Conservation (phyloP, 208 protist species). For the Trypanosoma melophagium region DNA sequence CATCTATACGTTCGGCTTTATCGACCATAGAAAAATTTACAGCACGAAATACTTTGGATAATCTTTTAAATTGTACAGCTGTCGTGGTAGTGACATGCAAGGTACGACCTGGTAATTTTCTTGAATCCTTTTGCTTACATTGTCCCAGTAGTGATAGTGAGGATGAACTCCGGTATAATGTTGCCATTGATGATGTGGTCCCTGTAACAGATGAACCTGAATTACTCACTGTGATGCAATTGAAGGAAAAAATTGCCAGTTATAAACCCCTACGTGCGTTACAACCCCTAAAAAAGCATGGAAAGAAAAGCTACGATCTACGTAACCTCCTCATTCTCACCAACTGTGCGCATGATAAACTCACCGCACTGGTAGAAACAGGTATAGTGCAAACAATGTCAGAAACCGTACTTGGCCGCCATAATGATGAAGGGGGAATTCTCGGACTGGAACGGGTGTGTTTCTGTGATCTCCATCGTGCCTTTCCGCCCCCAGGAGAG, state of each 20-base stretch:
- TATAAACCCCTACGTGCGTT: conserved; percentile 59
- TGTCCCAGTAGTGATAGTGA: conserved; percentile 51
- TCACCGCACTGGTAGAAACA: conserved; percentile 76
- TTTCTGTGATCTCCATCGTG: conserved; percentile 73
- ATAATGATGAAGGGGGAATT: conserved; percentile 14
- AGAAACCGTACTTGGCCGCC: conserved; percentile 50
- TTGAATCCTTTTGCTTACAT: conserved; percentile 83
- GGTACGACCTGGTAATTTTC: conserved; percentile 61
- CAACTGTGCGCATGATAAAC: conserved; percentile 53
- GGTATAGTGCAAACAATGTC: conserved; percentile 70
- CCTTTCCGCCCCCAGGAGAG: conserved; percentile 68
- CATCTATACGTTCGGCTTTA: conserved; percentile 38
- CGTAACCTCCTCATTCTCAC: conserved; percentile 86
- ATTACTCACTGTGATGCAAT: conserved; percentile 73
- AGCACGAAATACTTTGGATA: conserved; percentile 48
- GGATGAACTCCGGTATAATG: conserved; percentile 57
- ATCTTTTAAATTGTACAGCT: conserved; percentile 61
- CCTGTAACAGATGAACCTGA: conserved; percentile 61
- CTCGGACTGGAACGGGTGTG: conserved; percentile 77
- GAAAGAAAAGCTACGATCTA: conserved; percentile 39
- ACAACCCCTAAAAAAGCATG: conserved; percentile 41
- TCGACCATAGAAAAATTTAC: conserved; percentile 44
- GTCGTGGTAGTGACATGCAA: conserved; percentile 74
- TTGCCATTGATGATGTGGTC: conserved; percentile 83
- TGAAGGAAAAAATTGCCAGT: conserved; percentile 70